Evolutionary conservation across 73 alveolate species (phyloP), one percentile per base, ranked within the genome.

Genomic region (Diophrys sp.): DNA sequence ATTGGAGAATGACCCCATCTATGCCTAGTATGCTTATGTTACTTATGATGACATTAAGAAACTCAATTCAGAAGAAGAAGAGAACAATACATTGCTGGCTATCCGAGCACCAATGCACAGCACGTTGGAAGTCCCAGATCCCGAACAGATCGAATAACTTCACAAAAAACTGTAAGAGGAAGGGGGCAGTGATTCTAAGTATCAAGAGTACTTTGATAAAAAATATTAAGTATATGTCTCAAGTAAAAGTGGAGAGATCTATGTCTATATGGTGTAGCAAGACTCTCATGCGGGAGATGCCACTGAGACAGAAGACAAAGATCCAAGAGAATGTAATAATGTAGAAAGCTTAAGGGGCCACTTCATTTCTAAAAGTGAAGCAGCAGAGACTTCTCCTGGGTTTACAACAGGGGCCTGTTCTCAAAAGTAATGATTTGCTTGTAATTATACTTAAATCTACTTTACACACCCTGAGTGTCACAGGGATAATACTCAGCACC

Each of bases 51-150:
- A 86, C 57, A 80, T 72, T 71, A 56, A 73, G 34, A 80, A 73
- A 53, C 56, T 74, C 30, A 28, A 54, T 67, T 14, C 44, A 31
- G 28, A 77, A 31, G 87, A 62, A 31, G 55, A 84, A 44, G 14
- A 27, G 11, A 29, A 78, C n/a, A 11, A 33, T 14, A 80, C 80
- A 53, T 34, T 86, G 26, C 54, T 86, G 2, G 93, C 93, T 29
- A 86, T 86, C 0, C 56, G 89, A 66, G 93, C 93, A 0, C 93
- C 93, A 0, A 80, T 84, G 29, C 84, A 83, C 0, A 69, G 80
- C 14, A 79, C 80, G 11, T 71, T 85, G 23, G 88, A 78, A 78
- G 74, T 79, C 0, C 84, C 88, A 0, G 83, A 78, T 23, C 77
- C 44, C 5, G 30, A 73, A 1, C 18, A 33, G 0, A 53, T 54